Evolutionary conservation across 1,284 basidiomycete genomes (phyloP).

Genomic region (Tilletiopsis washingtonensis): DNA sequence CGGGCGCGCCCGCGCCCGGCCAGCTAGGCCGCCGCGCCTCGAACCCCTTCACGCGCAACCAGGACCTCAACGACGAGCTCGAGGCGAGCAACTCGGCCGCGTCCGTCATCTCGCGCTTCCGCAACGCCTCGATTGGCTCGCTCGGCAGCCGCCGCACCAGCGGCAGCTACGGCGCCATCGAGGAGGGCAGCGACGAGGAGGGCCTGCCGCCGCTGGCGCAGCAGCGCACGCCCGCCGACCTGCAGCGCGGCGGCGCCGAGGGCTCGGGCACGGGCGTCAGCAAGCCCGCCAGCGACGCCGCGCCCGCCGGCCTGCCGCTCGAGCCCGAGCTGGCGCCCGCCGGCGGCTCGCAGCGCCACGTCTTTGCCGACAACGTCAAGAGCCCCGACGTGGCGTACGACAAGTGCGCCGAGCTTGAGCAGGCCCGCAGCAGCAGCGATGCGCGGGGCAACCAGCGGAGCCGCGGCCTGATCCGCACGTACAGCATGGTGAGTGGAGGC

Average conservation of each 20-base stretch:
- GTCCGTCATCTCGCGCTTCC: neutral
- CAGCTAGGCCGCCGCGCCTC: conserved; percentile 4
- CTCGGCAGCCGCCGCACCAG: conserved; percentile 1
- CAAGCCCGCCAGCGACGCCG: conserved; percentile 1
- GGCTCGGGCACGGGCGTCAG: neutral
- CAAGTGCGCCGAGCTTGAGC: neutral
- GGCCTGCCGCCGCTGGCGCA: neutral
- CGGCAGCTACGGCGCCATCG: conserved; percentile 1
- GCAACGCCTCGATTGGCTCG: conserved; percentile 3
- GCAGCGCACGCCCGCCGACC: too few species aligned
- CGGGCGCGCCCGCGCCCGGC: too few species aligned
- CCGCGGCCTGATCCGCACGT: conserved; percentile 36
- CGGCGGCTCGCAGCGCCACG: conserved; percentile 7
- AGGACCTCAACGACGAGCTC: conserved; percentile 9
- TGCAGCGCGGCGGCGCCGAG: neutral
- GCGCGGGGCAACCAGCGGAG: neutral
- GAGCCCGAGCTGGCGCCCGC: conserved; percentile 10
- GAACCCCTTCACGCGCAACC: conserved; percentile 19
- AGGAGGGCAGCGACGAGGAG: conserved; percentile 4
- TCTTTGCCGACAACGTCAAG: conserved; percentile 1
- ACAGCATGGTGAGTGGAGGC: conserved; percentile 10
- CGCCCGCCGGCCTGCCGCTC: conserved; percentile 7
- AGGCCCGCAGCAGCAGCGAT: neutral
- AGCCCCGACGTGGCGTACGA: neutral
- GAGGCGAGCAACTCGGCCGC: neutral